These are phyloP conservation scores for Lipomyces anomalus DNA, from an alignment of 805 yeast species.

Conservation along the genomic window DNA sequence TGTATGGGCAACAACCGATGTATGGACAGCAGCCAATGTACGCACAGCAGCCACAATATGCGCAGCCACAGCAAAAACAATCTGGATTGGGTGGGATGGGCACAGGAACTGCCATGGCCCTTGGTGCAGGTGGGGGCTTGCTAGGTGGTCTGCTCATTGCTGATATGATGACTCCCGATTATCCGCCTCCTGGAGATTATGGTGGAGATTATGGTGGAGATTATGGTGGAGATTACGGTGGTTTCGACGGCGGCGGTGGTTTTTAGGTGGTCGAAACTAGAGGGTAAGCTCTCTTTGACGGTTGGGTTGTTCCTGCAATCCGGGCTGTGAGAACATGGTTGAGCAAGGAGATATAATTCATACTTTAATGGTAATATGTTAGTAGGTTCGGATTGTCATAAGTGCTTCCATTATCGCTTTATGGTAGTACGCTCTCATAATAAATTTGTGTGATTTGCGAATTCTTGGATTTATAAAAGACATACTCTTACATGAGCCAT, in stretches of 20 bases:
- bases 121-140: conserved; percentile 54
- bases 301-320: too few species aligned
- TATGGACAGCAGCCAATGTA: conserved; percentile 24
- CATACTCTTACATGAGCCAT: too few species aligned
- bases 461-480: too few species aligned
- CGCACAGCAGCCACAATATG: conserved; percentile 33
- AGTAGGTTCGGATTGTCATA: too few species aligned
- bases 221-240: conserved; percentile 33
- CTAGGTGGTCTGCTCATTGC: conserved; percentile 55
- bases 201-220: conserved; percentile 29
- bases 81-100: conserved; percentile 37
- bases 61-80: conserved; percentile 29
- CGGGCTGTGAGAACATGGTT: too few species aligned
- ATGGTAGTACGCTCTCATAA: too few species aligned
- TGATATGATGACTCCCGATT: conserved; percentile 37
- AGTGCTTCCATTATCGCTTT: too few species aligned
- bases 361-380: too few species aligned
- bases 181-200: conserved; percentile 36
- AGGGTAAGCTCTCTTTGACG: too few species aligned
- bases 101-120: conserved; percentile 40
- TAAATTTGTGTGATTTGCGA: too few species aligned
- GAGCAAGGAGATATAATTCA: too few species aligned
- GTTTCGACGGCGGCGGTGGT: conserved; percentile 31
- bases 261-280: too few species aligned
- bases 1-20: conserved; percentile 33